A percentile compares a stretch with the other conserved stretches of the same genome.
These are phyloP conservation scores for Podaxis mareebaensis DNA, from an alignment of 768 basidiomycete genomes.

Conservation along the genomic window DNA sequence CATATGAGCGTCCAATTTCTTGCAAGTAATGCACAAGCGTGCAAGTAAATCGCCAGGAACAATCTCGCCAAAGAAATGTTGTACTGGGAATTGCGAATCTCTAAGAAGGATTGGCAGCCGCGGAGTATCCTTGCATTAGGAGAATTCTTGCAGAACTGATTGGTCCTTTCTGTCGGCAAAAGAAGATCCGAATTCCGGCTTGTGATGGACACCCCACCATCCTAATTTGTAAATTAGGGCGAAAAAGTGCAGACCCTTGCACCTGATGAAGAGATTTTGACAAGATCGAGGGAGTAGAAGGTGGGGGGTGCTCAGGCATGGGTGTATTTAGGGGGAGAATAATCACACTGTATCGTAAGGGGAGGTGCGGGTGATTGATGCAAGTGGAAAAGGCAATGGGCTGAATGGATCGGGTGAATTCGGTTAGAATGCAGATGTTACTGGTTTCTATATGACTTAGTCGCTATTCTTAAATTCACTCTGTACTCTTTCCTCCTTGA, in stretches of 20 bases:
- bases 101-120: neutral
- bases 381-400: neutral
- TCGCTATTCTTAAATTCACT: conserved; percentile 18
- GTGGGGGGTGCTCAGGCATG: neutral
- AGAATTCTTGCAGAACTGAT: neutral
- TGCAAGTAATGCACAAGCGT: too few relatives aligned
- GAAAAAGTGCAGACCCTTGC: conserved; percentile 8
- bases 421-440: conserved; percentile 23
- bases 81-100: neutral
- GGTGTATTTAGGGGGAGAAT: neutral
- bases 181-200: neutral
- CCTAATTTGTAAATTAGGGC: neutral
- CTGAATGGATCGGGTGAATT: conserved; percentile 34
- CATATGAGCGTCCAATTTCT: too few relatives aligned
- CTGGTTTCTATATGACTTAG: conserved; percentile 26
- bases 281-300: neutral
- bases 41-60: too few relatives aligned
- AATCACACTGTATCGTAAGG: neutral
- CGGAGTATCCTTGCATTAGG: neutral
- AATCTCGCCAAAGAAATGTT: neutral
- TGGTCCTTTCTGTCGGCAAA: neutral
- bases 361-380: neutral
- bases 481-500: conserved; percentile 24
- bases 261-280: neutral
- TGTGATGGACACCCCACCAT: neutral